Conservation (phyloP, 768 basidiomycete genomes). For the Sutorius australiensis region DNA sequence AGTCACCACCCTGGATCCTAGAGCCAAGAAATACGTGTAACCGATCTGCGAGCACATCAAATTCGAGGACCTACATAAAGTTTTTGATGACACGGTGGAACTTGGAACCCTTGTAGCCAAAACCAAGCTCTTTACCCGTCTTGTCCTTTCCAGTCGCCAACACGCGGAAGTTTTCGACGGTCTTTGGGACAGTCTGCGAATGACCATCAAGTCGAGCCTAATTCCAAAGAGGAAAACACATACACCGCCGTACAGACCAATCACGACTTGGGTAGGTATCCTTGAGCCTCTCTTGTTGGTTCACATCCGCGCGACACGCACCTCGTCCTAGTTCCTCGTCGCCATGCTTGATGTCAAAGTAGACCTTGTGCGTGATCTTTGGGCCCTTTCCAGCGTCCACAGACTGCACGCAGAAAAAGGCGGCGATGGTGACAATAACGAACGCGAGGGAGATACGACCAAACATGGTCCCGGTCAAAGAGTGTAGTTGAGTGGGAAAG, state of each 20-base stretch:
- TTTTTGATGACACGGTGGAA: slow-evolving; percentile 97
- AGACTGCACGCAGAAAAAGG: slow-evolving; percentile 66
- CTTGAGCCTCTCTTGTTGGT: slow-evolving; percentile 2
- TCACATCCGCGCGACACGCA: slow-evolving; percentile 33
- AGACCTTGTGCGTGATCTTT: slow-evolving; percentile 87
- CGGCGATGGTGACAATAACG: slow-evolving; percentile 57
- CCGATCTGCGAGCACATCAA: neutral
- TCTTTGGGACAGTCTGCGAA: slow-evolving; percentile 86
- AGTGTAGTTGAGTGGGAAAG: slow-evolving; percentile 13
- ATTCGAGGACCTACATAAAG: slow-evolving; percentile 63
- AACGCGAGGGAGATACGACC: slow-evolving; percentile 60
- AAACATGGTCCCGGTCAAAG: slow-evolving; percentile 40
- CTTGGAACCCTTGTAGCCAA: slow-evolving; percentile 90
- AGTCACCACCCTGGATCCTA: slow-evolving; percentile 98
- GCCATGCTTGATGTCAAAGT: slow-evolving; percentile 93
- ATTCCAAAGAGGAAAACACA: slow-evolving; percentile 18
- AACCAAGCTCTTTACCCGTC: slow-evolving; percentile 62
- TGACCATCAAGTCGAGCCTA: neutral
- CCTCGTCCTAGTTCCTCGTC: slow-evolving; percentile 81
- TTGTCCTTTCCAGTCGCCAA: slow-evolving; percentile 80
- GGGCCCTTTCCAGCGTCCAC: slow-evolving; percentile 85
- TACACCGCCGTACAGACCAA: slow-evolving; percentile 91
- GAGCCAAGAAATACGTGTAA: slow-evolving; percentile 1
- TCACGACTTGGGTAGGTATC: slow-evolving; percentile 49
- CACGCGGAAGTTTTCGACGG: slow-evolving; percentile 96